A percentile compares a stretch with the other conserved stretches of the same genome.
phyloP scores from a whole-genome alignment of 495 filamentous ascomycete species.

The Sporormia fimetaria region DNA sequence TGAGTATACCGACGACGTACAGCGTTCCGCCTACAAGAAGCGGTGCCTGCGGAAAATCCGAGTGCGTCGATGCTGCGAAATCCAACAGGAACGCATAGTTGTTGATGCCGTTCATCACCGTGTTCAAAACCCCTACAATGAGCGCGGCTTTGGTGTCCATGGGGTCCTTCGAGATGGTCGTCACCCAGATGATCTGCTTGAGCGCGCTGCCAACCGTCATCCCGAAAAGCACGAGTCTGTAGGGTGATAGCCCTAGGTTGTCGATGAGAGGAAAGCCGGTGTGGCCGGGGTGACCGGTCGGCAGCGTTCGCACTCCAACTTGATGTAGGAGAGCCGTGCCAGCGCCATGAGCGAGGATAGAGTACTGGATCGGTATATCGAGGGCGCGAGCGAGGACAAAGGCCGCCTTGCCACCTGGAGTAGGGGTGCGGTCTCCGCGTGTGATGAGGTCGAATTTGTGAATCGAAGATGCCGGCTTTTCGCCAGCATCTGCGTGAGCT shows the following conservation, averaged over 20 bases:
- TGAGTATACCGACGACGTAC: constrained; percentile 39
- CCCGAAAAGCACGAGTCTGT: constrained; percentile 35
- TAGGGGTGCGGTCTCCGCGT: constrained; percentile 30
- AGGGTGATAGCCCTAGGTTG: constrained; percentile 32
- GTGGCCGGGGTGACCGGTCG: constrained; percentile 25
- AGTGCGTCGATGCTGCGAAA: constrained; percentile 28
- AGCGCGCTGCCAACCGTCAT: constrained; percentile 36
- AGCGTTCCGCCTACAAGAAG: constrained; percentile 35
- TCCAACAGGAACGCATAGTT: constrained; percentile 36
- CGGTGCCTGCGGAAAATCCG: constrained; percentile 22
- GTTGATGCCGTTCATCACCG: constrained; percentile 29
- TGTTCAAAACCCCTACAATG: constrained; percentile 20
- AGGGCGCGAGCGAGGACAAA: constrained; percentile 47
- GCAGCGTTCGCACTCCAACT: constrained; percentile 28
- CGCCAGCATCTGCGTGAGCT: constrained; percentile 1
- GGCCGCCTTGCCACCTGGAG: constrained; percentile 39
- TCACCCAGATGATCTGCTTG: constrained; percentile 26
- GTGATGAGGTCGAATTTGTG: constrained; percentile 25
- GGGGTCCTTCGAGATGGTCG: constrained; percentile 12
- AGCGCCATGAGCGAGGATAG: constrained; percentile 34
- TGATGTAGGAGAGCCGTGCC: constrained; percentile 28
- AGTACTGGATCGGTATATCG: constrained; percentile 48
- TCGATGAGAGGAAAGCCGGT: constrained; percentile 32
- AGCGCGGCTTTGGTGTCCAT: constrained; percentile 13
- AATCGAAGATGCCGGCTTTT: constrained; percentile 20